Evolutionary conservation across 73 alveolate species (phyloP), one percentile per base, ranked within the genome.

Genomic region (Paramecium bursaria): DNA sequence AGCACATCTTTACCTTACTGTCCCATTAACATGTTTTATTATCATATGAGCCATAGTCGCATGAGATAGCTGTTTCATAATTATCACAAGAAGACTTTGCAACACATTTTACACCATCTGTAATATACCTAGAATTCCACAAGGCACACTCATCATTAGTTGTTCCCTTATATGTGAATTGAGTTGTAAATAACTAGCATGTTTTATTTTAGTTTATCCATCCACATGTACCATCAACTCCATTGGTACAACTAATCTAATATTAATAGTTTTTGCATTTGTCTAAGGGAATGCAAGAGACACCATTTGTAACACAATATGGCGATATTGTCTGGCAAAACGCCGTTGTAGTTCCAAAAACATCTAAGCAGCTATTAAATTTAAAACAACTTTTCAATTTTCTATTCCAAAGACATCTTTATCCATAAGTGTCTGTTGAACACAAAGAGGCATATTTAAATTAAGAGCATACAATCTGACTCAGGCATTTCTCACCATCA

Each of bases 11-110:
- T 57, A 7, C 49, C 14, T 5, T 25, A 42, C 6, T 42, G 4
- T 17, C 33, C 82, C 82, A 67, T 11, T 25, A 39, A 10, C 82
- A 67, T 4, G 22, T 13, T n/a, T 57, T n/a, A n/a, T n/a, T n/a
- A n/a, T n/a, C 82, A 42, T 67, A 53, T 35, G 82, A 39, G 2
- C 82, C 82, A 67, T 42, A 15, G 5, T 10, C 54, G 17, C 82
- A 67, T 14, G 57, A 13, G 2, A 33, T 42, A 21, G 6, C n/a
- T 31, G 82, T 67, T 3, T 25, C 1, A 14, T 67, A 67, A 17
- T 26, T 25, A 10, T n/a, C 21, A 67, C 82, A 67, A 2, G 53
- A 39, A 6, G 33, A 2, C 10, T 14, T n/a, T 14, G 33, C 30
- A 14, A 67, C 35, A 13, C 82, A 67, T 30, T n/a, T 57, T 5